Evolutionary conservation across 2,329 filamentous ascomycete species (phyloP).

Genomic region (Daldinia sp.): DNA sequence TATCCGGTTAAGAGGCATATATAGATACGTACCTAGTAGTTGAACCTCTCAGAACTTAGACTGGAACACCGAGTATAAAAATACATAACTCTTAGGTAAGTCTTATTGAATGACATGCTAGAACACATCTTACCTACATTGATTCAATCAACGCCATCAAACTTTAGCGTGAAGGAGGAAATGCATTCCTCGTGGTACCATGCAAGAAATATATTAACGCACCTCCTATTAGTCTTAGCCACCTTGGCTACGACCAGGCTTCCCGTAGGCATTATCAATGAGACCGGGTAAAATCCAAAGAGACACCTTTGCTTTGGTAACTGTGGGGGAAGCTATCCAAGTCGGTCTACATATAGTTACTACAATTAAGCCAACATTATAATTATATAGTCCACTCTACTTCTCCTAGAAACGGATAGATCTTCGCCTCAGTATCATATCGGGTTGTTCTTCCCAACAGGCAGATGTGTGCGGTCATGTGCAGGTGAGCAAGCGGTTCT

Average conservation of each 20-base stretch:
- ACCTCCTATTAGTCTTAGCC: slow-evolving; percentile 7
- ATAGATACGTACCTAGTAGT: neutral
- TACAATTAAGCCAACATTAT: slow-evolving; percentile 14
- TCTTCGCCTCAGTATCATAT: slow-evolving; percentile 35
- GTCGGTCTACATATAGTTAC: slow-evolving; percentile 10
- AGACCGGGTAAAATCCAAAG: slow-evolving; percentile 37
- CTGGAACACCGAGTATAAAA: neutral
- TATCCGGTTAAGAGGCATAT: no score
- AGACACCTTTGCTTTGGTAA: slow-evolving; percentile 31
- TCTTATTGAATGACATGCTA: neutral
- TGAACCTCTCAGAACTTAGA: neutral
- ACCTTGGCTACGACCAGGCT: slow-evolving; percentile 22
- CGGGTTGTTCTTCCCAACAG: slow-evolving; percentile 30
- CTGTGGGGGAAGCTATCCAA: slow-evolving; percentile 13
- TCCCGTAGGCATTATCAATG: slow-evolving; percentile 18
- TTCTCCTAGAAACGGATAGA: slow-evolving; percentile 13
- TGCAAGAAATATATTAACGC: slow-evolving; percentile 17
- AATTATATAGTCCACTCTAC: slow-evolving; percentile 10
- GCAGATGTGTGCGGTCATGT: slow-evolving; percentile 37
- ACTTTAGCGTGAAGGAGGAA: slow-evolving; percentile 1
- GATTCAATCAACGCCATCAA: slow-evolving; percentile 12
- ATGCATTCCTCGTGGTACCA: slow-evolving; percentile 24
- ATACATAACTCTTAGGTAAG: neutral
- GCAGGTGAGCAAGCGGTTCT: slow-evolving; percentile 34
- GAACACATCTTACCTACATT: slow-evolving; percentile 4